Evolutionary conservation across 2,329 filamentous ascomycete species (phyloP), one percentile per base, ranked within the genome.

Genomic region (Zarea fungicola): DNA sequence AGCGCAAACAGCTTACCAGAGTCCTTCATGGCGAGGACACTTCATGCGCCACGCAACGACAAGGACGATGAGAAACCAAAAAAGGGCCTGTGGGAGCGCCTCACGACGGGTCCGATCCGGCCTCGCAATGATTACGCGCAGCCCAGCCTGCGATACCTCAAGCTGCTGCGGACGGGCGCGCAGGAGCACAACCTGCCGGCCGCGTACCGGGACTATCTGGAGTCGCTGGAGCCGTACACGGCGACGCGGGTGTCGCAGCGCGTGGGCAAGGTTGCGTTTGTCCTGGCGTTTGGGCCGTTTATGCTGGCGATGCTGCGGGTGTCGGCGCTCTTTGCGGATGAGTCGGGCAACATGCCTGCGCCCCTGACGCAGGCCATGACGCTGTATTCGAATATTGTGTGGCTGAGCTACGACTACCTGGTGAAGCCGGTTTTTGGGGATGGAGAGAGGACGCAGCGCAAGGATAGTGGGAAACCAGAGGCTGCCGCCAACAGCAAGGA

Each of bases 21-120:
- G 36, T 75, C 86, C 0, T 95, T 97, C 71, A 78, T 87, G 57
- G 90, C 90, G 1, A 87, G 90, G 62, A 97, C 92, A 0, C 77
- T 99, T 1, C 88, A 88, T 61, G 85, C 85, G 1, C 85, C 89
- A 1, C 66, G 68, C 10, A 54, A 77, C 6, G 71, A 73, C 3
- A 63, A 65, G 5, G 65, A 48, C 43, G 61, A 54, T 47, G 62
- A 57, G 39, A 19, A 31, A 5, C 58, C 65, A 31, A 62, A 62
- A n/a, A 69, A 69, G 7, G 63, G 58, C n/a, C 74, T 72, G 73
- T 70, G 72, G 64, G 58, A 64, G 43, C 73, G 75, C 31, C 66
- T 83, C 21, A 61, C 73, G 6, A 56, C 64, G 2, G 68, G 67
- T 3, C 64, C 65, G 3, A 66, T 74, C 22, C 81, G 89, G 6